These are phyloP conservation scores for Picochlorum sp. DNA, from an alignment of 139 green algal genomes.

Conservation along the genomic window DNA sequence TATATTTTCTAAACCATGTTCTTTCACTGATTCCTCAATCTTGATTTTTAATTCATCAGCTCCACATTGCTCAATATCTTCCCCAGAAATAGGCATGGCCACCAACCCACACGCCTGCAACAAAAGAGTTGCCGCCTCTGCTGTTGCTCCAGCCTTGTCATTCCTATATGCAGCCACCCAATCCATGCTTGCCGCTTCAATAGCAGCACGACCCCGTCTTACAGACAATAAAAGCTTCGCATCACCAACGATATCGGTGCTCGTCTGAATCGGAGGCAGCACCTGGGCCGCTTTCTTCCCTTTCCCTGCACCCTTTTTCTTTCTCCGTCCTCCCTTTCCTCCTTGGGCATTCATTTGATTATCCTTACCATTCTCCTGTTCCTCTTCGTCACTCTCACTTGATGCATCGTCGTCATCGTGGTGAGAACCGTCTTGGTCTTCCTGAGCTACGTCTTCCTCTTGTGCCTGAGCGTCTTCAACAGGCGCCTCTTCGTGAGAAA, in stretches of 20 bases:
- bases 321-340: not conserved
- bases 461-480: too few species aligned
- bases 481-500: too few species aligned
- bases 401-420: too few species aligned
- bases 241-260: not conserved
- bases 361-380: not conserved
- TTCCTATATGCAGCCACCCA: conserved; percentile 49
- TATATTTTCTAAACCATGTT: not conserved
- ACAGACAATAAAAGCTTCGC: conserved; percentile 8
- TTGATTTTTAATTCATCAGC: conserved; percentile 3
- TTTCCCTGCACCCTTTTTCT: not conserved
- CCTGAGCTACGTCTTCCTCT: too few species aligned
- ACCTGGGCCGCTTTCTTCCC: too few species aligned
- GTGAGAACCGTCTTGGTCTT: too few species aligned
- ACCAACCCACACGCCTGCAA: conserved; percentile 34
- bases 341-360: conserved; percentile 1
- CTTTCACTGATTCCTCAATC: not conserved
- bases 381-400: too few species aligned
- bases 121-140: conserved; percentile 56
- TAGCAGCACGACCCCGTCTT: conserved; percentile 11
- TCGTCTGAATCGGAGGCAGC: not conserved
- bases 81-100: not conserved
- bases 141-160: conserved; percentile 26
- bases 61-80: conserved; percentile 6
- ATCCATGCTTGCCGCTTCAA: conserved; percentile 35